Evolutionary conservation across 2,329 filamentous ascomycete species (phyloP), one percentile per base, ranked within the genome.

Genomic region (Nemania sp.): DNA sequence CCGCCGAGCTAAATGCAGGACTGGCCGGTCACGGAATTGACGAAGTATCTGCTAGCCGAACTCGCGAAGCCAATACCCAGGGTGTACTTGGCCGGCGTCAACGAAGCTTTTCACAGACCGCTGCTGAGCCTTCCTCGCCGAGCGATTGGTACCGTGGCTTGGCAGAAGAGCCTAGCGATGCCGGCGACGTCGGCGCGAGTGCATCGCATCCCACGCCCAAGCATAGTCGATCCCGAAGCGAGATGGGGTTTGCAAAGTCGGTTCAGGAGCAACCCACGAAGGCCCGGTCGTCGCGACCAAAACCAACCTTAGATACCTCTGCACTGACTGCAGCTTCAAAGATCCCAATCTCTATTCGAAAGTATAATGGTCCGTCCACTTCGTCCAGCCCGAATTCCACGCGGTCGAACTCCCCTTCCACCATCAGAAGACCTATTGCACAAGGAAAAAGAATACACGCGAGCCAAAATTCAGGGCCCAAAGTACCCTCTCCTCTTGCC

Each of bases 21-120:
- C 77, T 81, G 50, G 77, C 80, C 53, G 87, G 85, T 5, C 87
- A 86, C 76, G 88, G 87, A 53, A 89, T 90, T 65, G 78, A 83
- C 61, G 73, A 75, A 35, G 69, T 78, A 51, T 77, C 82, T 52
- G 79, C 80, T 61, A 80, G 88, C 64, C 83, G 88, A 74, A 88
- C 87, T 20, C 91, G 90, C 45, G 90, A 93, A 70, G 88, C 90
- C n/a, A 87, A 82, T 71, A 75, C 90, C 65, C 80, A 83, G 63
- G 82, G 81, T 66, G 76, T 82, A 60, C 78, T 74, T 63, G 70
- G 74, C 53, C 63, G 72, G 48, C 81, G 83, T 65, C 80, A 81
- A 56, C 79, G 84, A 66, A 86, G 80, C 67, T 77, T 81, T 59
- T 87, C 85, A 46, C 80, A 87, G 66, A 76, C 80, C 40, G 82